Base-by-base conservation (phyloP, 306 rosid species). In the Malus sieversii region DNA sequence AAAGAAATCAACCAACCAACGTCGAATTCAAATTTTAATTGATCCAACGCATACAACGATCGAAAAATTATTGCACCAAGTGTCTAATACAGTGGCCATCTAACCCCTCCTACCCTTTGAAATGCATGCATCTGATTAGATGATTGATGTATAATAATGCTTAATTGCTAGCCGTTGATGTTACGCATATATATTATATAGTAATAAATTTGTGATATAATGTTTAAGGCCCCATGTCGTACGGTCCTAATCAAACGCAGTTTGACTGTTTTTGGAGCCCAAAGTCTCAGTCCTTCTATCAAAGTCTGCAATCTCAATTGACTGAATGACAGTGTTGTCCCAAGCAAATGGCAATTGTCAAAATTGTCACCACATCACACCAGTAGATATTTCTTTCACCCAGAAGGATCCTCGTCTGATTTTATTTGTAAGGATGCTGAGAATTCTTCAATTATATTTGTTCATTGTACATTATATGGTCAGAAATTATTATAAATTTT, bases 181-280 rank as follows among this genome's bases (percentile, higher is more conserved):
- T 32, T 64, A 16, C 15, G 11, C 66, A 5, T 61, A 3, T 48
- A 48, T 15, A 14, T 18, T 48, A 15, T 4, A 48, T 48, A 5
- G 8, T 15, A 51, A 51, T 4, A 51, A 51, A 15, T 15, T 51
- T 51, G 55, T 51, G 20, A 15, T 15, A 14, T 4, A 15, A 48
- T 48, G 53, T 48, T 25, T 20, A 71, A 8, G 77, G 82, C 25
- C 74, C 78, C 70, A 72, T 55, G 1, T 13, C 16, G 74, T 33
- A 65, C 70, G 51, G 48, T 48, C 16, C 30, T 42, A 58, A 75
- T 79, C 69, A 68, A 75, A 73, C 79, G 66, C 53, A 77, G 66
- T 53, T 81, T 29, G 74, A 70, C 55, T 30, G 46, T 52, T 32
- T 60, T 46, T 6, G 19, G 57, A 30, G 61, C 77, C 84, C 70